phyloP scores from a whole-genome alignment of 768 basidiomycete genomes.

The Amanita rimosa region DNA sequence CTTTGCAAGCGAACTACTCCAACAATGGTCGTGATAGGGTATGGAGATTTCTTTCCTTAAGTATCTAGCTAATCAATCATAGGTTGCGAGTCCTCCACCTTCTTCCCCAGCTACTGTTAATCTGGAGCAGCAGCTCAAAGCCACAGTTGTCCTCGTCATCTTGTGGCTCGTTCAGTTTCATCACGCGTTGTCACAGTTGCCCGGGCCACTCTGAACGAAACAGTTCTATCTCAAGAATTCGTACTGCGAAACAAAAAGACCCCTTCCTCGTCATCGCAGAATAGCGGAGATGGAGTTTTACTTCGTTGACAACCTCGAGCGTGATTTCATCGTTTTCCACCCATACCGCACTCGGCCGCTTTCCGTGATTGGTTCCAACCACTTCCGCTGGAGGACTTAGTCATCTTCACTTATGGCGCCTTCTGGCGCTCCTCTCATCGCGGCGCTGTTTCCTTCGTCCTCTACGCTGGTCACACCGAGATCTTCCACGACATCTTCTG shows the following conservation, averaged over 20 bases:
- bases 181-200: too few relatives aligned
- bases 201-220: too few relatives aligned
- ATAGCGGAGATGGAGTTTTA: conserved; percentile 99
- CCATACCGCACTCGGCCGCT: conserved; percentile 91
- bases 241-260: conserved; percentile 93
- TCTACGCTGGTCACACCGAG: too few relatives aligned
- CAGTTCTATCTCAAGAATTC: conserved; percentile 96
- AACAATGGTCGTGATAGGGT: conserved; percentile 35
- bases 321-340: conserved; percentile 88
- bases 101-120: conserved; percentile 18
- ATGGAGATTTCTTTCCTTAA: conserved; percentile 8
- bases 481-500: too few relatives aligned
- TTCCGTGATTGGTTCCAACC: too few relatives aligned
- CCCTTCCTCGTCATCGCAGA: conserved; percentile 89
- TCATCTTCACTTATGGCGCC: too few relatives aligned
- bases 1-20: conserved; percentile 73
- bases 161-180: too few relatives aligned
- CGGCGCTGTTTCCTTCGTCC: too few relatives aligned
- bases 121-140: conserved; percentile 44
- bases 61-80: conserved; percentile 6
- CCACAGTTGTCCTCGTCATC: conserved; percentile 57
- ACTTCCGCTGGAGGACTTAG: too few relatives aligned
- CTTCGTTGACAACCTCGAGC: conserved; percentile 92
- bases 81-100: conserved; percentile 56
- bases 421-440: too few relatives aligned